Conservation (phyloP, 192 early-diverging fungal species). For the Ambispora gerdemannii region DNA sequence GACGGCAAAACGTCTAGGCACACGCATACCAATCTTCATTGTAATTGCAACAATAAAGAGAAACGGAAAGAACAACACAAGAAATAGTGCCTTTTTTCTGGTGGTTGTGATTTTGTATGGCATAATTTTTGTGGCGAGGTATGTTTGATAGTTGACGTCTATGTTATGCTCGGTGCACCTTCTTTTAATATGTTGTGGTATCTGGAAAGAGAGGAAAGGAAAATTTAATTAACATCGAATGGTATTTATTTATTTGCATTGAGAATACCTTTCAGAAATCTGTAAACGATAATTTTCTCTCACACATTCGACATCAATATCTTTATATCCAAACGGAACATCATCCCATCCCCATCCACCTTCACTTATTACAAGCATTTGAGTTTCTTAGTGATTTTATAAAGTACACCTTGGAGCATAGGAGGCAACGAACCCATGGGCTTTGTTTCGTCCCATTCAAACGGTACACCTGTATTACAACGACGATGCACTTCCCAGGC, state of each 20-base stretch:
- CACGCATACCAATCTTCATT: neutral
- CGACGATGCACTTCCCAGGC: slow-evolving; percentile 32
- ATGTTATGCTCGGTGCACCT: slow-evolving; percentile 34
- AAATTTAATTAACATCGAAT: neutral
- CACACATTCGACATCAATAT: slow-evolving; percentile 35
- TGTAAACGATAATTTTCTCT: slow-evolving; percentile 30
- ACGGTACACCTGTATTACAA: slow-evolving; percentile 30
- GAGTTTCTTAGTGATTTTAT: slow-evolving; percentile 34
- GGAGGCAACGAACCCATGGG: slow-evolving; percentile 34
- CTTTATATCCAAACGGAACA: slow-evolving; percentile 38
- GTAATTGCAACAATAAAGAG: neutral
- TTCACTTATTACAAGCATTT: slow-evolving; percentile 20
- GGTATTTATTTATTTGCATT: neutral
- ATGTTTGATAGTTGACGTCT: slow-evolving; percentile 32
- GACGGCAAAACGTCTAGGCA: neutral
- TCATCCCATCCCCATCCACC: slow-evolving; percentile 39
- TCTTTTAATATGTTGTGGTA: slow-evolving; percentile 35
- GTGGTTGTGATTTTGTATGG: slow-evolving; percentile 31
- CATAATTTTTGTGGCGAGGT: slow-evolving; percentile 30
- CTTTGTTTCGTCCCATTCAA: slow-evolving; percentile 35
- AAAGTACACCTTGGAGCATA: slow-evolving; percentile 35
- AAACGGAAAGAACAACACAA: slow-evolving; percentile 6
- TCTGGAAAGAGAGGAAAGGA: slow-evolving; percentile 8
- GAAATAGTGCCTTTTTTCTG: slow-evolving; percentile 18
- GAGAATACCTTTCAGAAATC: slow-evolving; percentile 19